Evolutionary conservation across 768 basidiomycete species (phyloP), one percentile per base, ranked within the genome.

Genomic region (Tricholoma furcatifolium): DNA sequence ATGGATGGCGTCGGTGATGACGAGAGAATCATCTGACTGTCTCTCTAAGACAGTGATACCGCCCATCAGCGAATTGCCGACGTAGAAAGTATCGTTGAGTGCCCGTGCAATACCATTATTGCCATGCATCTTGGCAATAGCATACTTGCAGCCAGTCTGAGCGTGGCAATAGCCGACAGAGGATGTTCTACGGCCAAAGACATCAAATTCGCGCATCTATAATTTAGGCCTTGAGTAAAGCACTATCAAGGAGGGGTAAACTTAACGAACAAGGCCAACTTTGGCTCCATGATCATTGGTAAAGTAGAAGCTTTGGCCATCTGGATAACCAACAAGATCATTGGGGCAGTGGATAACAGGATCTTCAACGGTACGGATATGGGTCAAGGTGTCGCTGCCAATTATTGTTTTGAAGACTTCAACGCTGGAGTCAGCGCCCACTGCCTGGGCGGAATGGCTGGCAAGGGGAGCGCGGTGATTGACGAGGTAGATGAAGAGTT

Each of bases 351-450:
- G 36, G 20, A 91, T 74, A 10, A 79, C 64, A 6, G 76, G 70
- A 61, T 85, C 76, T 32, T 75, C 67, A 17, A 89, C 68, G 4
- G 89, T 89, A 54, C 66, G 73, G 21, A 89, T 63, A 60, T 88
- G 80, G 4, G 65, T 71, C 44, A 88, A 58, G 1, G 61, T 70
- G 20, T 66, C 60, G 48, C 74, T 68, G 11, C 79, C 79, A 2
- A 78, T 55, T 0, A 56, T 66, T 1, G 81, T 84, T 60, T 75
- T 78, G 64, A 90, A 89, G 18, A 91, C 74, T 62, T 91, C 88
- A 20, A 91, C 69, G 47, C 74, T 78, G 1, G 87, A 87, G 62
- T 90, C 83, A 1, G 88, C 85, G n/a, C 88, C 89, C 5, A 78
- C 73, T 12, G 62, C 58, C 6, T 52, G 58, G 1, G 79, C 67